Percentiles rank a stretch among this genome's conserved stretches.
Evolutionary conservation across 73 alveolate genomes (phyloP).

Genomic region (Paramecium sexaurelia): DNA sequence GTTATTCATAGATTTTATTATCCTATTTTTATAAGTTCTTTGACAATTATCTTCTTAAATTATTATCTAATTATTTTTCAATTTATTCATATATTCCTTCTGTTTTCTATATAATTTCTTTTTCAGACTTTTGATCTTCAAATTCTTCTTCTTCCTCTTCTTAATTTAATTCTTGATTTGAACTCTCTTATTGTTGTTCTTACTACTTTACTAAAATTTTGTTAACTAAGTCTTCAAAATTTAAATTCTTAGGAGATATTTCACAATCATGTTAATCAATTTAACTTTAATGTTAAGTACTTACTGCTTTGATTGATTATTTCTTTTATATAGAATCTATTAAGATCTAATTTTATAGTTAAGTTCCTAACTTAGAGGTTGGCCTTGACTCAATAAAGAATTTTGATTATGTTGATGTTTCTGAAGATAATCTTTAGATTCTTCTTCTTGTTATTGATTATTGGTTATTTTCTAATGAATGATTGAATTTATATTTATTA

Average conservation of each 20-base stretch:
- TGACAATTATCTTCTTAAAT: neutral
- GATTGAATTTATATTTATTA: neutral
- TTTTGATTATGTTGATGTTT: neutral
- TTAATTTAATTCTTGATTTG: neutral
- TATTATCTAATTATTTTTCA: neutral
- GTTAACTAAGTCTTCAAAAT: neutral
- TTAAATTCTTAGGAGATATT: neutral
- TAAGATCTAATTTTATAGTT: neutral
- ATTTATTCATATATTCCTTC: neutral
- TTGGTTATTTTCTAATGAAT: neutral
- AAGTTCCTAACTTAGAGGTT: neutral
- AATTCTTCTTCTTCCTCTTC: neutral
- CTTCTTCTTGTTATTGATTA: constrained; percentile 28
- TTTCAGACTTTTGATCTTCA: neutral
- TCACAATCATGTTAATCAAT: neutral
- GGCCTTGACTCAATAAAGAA: neutral
- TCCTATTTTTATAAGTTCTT: neutral
- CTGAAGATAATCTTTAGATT: constrained; percentile 1
- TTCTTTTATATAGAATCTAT: neutral
- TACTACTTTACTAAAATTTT: neutral
- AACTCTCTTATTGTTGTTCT: neutral
- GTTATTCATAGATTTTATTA: neutral
- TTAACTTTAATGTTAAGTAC: constrained; percentile 4
- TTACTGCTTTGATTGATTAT: neutral
- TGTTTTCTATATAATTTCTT: neutral